Base-by-base conservation (phyloP, 805 yeast species). In the Candida mattraensis region DNA sequence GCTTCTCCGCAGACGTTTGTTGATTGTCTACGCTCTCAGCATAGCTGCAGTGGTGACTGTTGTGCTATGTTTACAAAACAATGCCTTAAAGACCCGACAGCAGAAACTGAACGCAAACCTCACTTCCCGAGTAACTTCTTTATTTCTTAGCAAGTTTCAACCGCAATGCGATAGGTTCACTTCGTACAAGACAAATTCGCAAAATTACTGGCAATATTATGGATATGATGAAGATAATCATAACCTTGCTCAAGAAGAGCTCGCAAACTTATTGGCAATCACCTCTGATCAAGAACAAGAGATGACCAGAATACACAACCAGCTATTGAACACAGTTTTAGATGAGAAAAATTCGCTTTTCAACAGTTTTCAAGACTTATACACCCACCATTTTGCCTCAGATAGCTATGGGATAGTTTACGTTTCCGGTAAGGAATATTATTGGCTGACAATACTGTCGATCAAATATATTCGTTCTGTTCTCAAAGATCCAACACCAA, bases 401-500 rank as follows among this genome's bases (percentile, higher is more conserved):
- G 37, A 48, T 16, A 39, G 37, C 25, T 35, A 35, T 17, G 64
- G 63, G 4, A 46, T 60, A 12, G 61, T 60, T 10, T 60, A 49
- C 30, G 61, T 60, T 14, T 53, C 62, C 1, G 63, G 61, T 14
- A 45, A 48, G 18, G 41, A 40, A 5, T 54, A 51, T 28, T 54
- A 53, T 39, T 55, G 61, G 58, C 38, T 60, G 13, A 60, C 64
- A 3, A 47, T 50, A 5, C 7, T 58, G 11, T 55, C 61, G 8
- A 53, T 60, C 15, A 58, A 60, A 38, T 56, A 54, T 39, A 50
- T 57, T n/a, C 32, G 63, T 22, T 37, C 42, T 16, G 48, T 50
- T 5, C 31, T 58, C 20, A 31, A 50, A 18, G 64, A 59, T 35
- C 34, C 35, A 7, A 42, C 47, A 13, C 79, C 79, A 13, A 67